These are phyloP conservation scores for Trichaptum fuscoviolaceum DNA, from an alignment of 768 basidiomycete species.

Conservation along the genomic window DNA sequence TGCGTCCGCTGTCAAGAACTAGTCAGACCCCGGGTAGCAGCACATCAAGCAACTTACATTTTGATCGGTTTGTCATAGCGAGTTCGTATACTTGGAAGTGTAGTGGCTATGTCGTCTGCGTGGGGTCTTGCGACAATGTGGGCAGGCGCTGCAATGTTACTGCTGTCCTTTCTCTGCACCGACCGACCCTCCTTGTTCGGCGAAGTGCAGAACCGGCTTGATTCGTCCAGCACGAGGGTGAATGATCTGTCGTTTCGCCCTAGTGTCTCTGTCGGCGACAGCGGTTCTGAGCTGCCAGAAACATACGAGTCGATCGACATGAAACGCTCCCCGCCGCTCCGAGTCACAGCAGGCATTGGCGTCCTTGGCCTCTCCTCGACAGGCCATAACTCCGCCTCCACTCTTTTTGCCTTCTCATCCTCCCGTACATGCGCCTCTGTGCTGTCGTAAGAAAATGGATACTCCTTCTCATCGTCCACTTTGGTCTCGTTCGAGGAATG, in stretches of 20 bases:
- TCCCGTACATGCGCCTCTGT: neutral
- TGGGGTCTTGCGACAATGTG: neutral
- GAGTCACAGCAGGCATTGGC: neutral
- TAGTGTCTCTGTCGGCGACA: neutral
- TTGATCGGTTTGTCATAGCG: neutral
- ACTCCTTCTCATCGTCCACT: neutral
- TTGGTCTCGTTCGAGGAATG: neutral
- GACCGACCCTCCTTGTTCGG: neutral
- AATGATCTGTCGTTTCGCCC: neutral
- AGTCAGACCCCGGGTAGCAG: neutral
- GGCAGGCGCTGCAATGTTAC: neutral
- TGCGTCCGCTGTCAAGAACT: neutral
- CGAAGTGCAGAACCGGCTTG: neutral
- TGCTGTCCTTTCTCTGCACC: neutral
- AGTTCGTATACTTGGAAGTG: neutral
- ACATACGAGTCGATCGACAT: neutral
- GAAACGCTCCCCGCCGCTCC: neutral
- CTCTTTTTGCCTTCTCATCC: neutral
- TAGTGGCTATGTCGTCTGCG: neutral
- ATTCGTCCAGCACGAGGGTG: neutral
- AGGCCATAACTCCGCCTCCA: neutral
- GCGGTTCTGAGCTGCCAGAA: neutral
- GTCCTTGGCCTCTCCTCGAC: neutral
- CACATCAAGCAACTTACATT: neutral
- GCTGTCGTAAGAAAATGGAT: neutral